A percentile compares a stretch with the other conserved stretches of the same genome.
Conservation (phyloP, 495 filamentous ascomycete species). For the Talaromyces adpressus region DNA sequence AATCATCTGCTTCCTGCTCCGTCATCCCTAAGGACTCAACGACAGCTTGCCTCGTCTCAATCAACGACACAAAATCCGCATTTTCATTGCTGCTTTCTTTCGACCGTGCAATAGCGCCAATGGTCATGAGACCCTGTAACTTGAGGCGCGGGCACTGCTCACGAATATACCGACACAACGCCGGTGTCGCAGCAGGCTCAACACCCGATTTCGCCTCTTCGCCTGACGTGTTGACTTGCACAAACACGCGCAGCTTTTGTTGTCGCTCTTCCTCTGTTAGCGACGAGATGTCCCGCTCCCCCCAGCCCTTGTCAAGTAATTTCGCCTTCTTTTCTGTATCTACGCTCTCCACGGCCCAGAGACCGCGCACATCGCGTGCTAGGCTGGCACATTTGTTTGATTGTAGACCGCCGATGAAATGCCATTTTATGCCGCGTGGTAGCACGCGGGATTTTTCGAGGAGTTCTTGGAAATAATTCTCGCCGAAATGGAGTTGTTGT, state of each 20-base stretch:
- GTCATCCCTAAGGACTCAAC: slow-evolving; percentile 40
- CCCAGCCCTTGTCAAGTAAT: slow-evolving; percentile 69
- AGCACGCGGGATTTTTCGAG: slow-evolving; percentile 74
- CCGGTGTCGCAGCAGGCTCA: slow-evolving; percentile 47
- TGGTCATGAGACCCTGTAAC: slow-evolving; percentile 88
- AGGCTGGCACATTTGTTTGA: slow-evolving; percentile 86
- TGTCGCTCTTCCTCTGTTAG: slow-evolving; percentile 8
- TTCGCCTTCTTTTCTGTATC: slow-evolving; percentile 82
- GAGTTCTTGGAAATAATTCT: slow-evolving; percentile 96
- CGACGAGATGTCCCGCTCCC: slow-evolving; percentile 28
- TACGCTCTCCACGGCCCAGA: slow-evolving; percentile 90
- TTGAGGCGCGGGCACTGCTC: slow-evolving; percentile 64
- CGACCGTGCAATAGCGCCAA: slow-evolving; percentile 84
- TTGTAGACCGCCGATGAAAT: slow-evolving; percentile 91
- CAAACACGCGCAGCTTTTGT: slow-evolving; percentile 59
- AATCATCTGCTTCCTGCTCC: slow-evolving; percentile 25
- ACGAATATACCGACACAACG: slow-evolving; percentile 58
- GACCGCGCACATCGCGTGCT: slow-evolving; percentile 73
- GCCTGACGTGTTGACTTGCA: slow-evolving; percentile 93
- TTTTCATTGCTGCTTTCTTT: slow-evolving; percentile 70
- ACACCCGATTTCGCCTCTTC: slow-evolving; percentile 81
- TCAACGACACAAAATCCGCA: slow-evolving; percentile 74
- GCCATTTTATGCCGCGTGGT: slow-evolving; percentile 79
- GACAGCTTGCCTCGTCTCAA: slow-evolving; percentile 60
- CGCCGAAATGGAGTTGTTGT: slow-evolving; percentile 76